Evolutionary conservation across 805 yeast genomes (phyloP), one percentile per base, ranked within the genome.

Genomic region (Grigorovia humatica): DNA sequence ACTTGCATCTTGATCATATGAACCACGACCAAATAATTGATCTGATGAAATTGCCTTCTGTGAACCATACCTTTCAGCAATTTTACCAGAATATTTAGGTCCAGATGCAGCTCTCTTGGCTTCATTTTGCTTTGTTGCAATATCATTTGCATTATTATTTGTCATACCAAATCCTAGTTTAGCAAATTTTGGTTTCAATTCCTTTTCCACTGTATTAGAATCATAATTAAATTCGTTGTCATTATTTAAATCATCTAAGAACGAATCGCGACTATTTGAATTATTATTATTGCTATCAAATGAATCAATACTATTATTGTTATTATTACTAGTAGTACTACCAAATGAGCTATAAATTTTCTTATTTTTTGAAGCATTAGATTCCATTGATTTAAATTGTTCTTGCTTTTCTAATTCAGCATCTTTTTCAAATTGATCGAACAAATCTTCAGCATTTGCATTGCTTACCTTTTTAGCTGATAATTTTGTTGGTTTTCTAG

Each of bases 41-140:
- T 93, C 98, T 1, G 97, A 90, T 0, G 98, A 93, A 56, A 93
- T 93, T 47, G 90, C 96, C 76, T 88, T 91, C 67, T 90, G 96
- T 43, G 72, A 73, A 52, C 97, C 97, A 65, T 78, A 93, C 71
- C 88, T 87, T 62, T 73, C 75, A 42, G 79, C 81, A 32, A 85
- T 85, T 57, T 82, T 83, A 41, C 93, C 93, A 1, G 88, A 81
- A 65, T 85, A 85, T 59, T 76, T 75, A 51, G 78, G 79, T 45
- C 79, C 82, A 42, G 78, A 70, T 30, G 79, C 79, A 44, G 76
- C 73, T 56, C 62, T 62, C 43, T 56, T 62, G 52, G 66, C 55
- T 48, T 65, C 69, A 54, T 71, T 70, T 42, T 67, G 69, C 56
- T 71, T 61, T 54, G 73, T 67, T 9, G 75, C 72, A 46, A 75